Evolutionary conservation across 2,329 filamentous ascomycete genomes (phyloP), one percentile per base, ranked within the genome.

Genomic region (Botrytis fragariae): DNA sequence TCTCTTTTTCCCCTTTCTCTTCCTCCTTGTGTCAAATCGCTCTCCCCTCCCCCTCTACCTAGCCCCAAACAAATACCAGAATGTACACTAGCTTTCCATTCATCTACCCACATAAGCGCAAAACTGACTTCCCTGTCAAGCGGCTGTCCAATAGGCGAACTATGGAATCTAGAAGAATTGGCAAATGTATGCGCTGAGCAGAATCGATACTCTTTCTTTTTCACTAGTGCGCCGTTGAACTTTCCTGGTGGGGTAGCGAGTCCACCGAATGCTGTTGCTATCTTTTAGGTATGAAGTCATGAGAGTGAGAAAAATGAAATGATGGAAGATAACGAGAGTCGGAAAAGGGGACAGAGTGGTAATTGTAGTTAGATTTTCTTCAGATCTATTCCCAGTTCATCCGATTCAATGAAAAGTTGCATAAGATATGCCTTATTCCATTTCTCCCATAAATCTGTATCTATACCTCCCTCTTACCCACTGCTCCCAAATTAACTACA

Each of bases 181-280:
- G 74, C 79, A 8, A 73, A 82, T 60, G 85, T 86, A 57, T 89
- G 89, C 77, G 84, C 85, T 78, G 83, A 85, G 79, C 84, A 85
- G 71, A 82, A 84, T 18, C 82, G 85, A 44, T 91, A 88, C 81
- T 86, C 84, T 18, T 92, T 92, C 78, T 85, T 92, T 82, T 83
- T 92, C n/a, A 87, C 87, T 0, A 90, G 87, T 73, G 84, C 83
- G 16, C 89, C 90, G 1, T 80, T 89, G 60, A 90, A 91, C 79
- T 62, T 78, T 9, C 59, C 72, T 25, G 77, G 76, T 29, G 77
- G 77, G 8, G 71, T 78, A 51, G 78, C 75, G 4, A 79, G 78
- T 57, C 78, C 76, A 20, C 74, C 75, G 3, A 78, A 79, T 74
- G 78, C 84, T 1, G 37, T 78, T 61, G 75, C 76, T 14, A 77